phyloP scores from a whole-genome alignment of 1,284 basidiomycete genomes.

The Neonothopanus nambi region DNA sequence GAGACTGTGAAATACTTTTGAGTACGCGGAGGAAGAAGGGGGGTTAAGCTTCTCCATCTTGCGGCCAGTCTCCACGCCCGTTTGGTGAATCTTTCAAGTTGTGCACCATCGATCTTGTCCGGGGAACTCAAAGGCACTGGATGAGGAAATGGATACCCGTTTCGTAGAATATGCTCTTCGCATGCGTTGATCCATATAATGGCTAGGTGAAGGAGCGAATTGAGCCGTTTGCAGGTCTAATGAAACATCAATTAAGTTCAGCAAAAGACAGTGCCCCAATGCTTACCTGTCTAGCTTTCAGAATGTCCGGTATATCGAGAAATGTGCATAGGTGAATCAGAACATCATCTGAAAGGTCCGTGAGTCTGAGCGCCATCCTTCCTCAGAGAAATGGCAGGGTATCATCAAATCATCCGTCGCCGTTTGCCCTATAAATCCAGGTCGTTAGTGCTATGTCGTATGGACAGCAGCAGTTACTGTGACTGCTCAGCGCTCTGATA shows the following conservation, averaged over 20 bases:
- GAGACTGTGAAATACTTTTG: not conserved
- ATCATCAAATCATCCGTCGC: too few species aligned
- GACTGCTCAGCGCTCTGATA: too few species aligned
- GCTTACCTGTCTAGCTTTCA: slow-evolving; percentile 41
- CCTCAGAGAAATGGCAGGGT: too few species aligned
- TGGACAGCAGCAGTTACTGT: too few species aligned
- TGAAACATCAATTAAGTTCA: not conserved
- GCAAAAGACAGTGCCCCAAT: not conserved
- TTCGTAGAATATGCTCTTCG: slow-evolving; percentile 38
- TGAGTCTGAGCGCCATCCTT: too few species aligned
- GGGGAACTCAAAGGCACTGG: slow-evolving; percentile 3
- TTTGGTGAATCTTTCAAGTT: slow-evolving; percentile 46
- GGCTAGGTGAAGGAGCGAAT: slow-evolving; percentile 40
- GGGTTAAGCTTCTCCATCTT: slow-evolving; percentile 40
- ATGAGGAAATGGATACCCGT: slow-evolving; percentile 49
- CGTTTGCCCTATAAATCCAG: too few species aligned
- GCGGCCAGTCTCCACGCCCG: slow-evolving; percentile 44
- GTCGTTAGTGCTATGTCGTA: too few species aligned
- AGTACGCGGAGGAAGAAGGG: not conserved
- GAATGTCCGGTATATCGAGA: slow-evolving; percentile 47
- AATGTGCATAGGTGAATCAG: slow-evolving; percentile 48
- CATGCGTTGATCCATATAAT: slow-evolving; percentile 59
- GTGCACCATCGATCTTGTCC: slow-evolving; percentile 19
- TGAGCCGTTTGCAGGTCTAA: slow-evolving; percentile 52
- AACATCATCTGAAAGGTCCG: slow-evolving; percentile 41